These are phyloP conservation scores for Endoconidiophora laricicola DNA, from an alignment of 2,329 filamentous ascomycete species.

Conservation along the genomic window DNA sequence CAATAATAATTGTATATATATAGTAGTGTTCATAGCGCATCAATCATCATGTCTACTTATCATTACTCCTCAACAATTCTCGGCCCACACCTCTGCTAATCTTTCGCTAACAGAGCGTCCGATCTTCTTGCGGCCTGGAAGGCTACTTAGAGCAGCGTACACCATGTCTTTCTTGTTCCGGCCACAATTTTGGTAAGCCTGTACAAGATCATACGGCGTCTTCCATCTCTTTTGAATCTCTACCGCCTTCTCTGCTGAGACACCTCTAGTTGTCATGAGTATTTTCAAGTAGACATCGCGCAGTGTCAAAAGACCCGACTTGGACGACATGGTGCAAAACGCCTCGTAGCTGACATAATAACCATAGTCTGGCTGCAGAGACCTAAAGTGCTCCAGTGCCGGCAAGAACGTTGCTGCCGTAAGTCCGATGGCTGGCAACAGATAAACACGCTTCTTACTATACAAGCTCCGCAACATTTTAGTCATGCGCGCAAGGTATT, in stretches of 20 bases:
- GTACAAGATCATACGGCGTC: slow-evolving; percentile 55
- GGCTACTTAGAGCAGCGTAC: slow-evolving; percentile 33
- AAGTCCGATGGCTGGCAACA: slow-evolving; percentile 51
- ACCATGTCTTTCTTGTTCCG: slow-evolving; percentile 45
- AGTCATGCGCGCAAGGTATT: slow-evolving; percentile 59
- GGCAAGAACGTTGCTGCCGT: slow-evolving; percentile 49
- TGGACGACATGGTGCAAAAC: slow-evolving; percentile 56
- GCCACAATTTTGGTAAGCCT: slow-evolving; percentile 45
- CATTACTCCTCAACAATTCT: slow-evolving; percentile 18
- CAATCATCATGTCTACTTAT: neutral
- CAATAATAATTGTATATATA: slow-evolving; percentile 5
- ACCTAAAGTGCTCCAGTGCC: slow-evolving; percentile 40
- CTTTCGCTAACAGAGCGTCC: slow-evolving; percentile 47
- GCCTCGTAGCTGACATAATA: slow-evolving; percentile 53
- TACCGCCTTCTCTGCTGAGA: slow-evolving; percentile 62
- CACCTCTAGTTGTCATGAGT: slow-evolving; percentile 63
- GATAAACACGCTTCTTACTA: slow-evolving; percentile 35
- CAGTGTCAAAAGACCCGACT: slow-evolving; percentile 57
- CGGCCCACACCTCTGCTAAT: slow-evolving; percentile 54
- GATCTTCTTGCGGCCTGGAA: slow-evolving; percentile 54
- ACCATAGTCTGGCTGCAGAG: slow-evolving; percentile 30
- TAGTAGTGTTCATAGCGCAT: slow-evolving; percentile 14
- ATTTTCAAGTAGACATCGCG: slow-evolving; percentile 68
- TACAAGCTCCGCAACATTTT: slow-evolving; percentile 49
- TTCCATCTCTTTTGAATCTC: slow-evolving; percentile 67